Conservation (phyloP, 2,329 filamentous ascomycete genomes). For the Curvularia hawaiiensis region DNA sequence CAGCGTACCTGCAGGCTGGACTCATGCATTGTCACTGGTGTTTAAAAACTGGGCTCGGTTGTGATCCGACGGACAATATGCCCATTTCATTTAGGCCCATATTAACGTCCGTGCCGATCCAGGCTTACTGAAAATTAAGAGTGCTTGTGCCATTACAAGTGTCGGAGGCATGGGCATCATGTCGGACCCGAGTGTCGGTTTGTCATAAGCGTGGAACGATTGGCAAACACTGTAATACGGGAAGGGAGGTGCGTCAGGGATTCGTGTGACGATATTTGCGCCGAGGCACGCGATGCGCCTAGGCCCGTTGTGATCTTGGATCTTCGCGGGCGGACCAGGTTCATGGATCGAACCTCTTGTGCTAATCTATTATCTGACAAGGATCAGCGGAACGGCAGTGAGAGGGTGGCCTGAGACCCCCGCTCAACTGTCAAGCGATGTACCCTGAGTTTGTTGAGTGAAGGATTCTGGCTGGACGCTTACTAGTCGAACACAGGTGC, state of each 20-base stretch:
- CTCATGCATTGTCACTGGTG: conserved; percentile 11
- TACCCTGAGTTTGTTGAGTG: conserved; percentile 5
- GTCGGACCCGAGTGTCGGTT: conserved; percentile 1
- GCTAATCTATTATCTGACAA: conserved; percentile 16
- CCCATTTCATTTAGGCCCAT: conserved; percentile 26
- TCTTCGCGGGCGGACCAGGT: conserved; percentile 22
- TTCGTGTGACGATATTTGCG: conserved; percentile 5
- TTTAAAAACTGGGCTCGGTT: conserved; percentile 28
- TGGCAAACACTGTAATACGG: background rate
- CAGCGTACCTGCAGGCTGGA: conserved; percentile 36
- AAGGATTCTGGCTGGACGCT: conserved; percentile 5
- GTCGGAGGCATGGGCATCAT: conserved; percentile 1
- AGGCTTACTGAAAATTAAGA: conserved; percentile 10
- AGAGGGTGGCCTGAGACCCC: conserved; percentile 7
- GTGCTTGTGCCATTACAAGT: background rate
- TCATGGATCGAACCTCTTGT: conserved; percentile 17
- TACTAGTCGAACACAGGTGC: conserved; percentile 3
- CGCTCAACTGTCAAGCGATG: conserved; percentile 6
- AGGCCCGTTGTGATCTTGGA: conserved; percentile 20
- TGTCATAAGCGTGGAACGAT: background rate
- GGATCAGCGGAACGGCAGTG: conserved; percentile 15
- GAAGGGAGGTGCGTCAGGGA: conserved; percentile 9
- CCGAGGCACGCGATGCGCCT: conserved; percentile 11
- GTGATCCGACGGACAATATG: conserved; percentile 28
- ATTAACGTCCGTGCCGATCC: conserved; percentile 24